These are phyloP conservation scores for Trichosporon ovoides DNA, from an alignment of 1,284 basidiomycete species.

Conservation along the genomic window DNA sequence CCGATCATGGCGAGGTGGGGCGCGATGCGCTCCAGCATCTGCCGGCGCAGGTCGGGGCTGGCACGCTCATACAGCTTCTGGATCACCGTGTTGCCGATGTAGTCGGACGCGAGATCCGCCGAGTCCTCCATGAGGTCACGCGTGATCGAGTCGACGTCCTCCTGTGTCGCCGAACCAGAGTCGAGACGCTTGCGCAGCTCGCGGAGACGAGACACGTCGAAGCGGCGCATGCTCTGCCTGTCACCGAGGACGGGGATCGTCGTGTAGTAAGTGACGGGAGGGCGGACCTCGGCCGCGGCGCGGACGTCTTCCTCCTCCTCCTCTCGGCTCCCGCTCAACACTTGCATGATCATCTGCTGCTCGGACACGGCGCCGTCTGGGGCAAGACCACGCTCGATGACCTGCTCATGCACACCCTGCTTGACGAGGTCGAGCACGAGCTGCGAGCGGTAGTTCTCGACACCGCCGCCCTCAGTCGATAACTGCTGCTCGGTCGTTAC, in stretches of 20 bases:
- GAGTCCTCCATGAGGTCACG: slow-evolving; percentile 75
- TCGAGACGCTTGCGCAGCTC: slow-evolving; percentile 89
- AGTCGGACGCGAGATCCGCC: slow-evolving; percentile 58
- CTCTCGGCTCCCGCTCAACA: slow-evolving; percentile 69
- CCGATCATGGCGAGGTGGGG: slow-evolving; percentile 96
- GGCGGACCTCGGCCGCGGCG: slow-evolving; percentile 57
- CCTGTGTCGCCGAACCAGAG: slow-evolving; percentile 70
- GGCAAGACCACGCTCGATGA: slow-evolving; percentile 42
- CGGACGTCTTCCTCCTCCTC: slow-evolving; percentile 78
- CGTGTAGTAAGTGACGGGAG: slow-evolving; percentile 69
- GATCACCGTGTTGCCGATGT: slow-evolving; percentile 97
- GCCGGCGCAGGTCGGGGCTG: slow-evolving; percentile 67
- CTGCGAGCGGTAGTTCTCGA: slow-evolving; percentile 92
- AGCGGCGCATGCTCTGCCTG: slow-evolving; percentile 68
- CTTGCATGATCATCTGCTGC: slow-evolving; percentile 92
- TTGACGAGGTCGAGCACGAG: slow-evolving; percentile 82
- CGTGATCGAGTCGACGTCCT: slow-evolving; percentile 85
- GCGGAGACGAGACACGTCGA: slow-evolving; percentile 89
- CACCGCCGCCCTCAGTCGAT: slow-evolving; percentile 63
- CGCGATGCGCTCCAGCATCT: slow-evolving; percentile 87
- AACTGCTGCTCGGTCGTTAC: slow-evolving; percentile 88
- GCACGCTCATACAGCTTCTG: slow-evolving; percentile 95
- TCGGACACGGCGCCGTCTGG: slow-evolving; percentile 65
- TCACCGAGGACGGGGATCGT: slow-evolving; percentile 81
- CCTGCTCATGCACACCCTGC: slow-evolving; percentile 65